A percentile compares a stretch with the other conserved stretches of the same genome.
phyloP scores from a whole-genome alignment of 2,329 filamentous ascomycete genomes.

The Colletotrichum cordylinicola region DNA sequence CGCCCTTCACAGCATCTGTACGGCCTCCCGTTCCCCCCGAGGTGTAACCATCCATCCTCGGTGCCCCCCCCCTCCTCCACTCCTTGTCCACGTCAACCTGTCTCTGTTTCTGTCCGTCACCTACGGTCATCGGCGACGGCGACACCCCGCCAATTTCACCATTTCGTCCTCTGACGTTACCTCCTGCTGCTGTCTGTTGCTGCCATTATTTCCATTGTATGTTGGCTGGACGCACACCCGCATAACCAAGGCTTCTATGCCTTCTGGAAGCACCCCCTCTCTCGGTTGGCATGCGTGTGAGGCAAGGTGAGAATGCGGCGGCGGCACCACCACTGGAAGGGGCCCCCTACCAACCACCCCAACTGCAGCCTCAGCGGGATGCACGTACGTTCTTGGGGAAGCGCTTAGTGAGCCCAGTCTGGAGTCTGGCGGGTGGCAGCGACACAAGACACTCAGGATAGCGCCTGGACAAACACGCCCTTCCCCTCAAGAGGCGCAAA shows the following conservation, averaged over 20 bases:
- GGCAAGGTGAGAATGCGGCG: neutral
- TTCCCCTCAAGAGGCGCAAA: constrained; percentile 12
- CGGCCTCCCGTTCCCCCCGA: neutral
- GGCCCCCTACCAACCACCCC: constrained; percentile 8
- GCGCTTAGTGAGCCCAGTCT: constrained; percentile 20
- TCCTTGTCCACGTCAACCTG: constrained; percentile 14
- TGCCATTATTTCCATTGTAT: neutral
- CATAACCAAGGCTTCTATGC: constrained; percentile 9
- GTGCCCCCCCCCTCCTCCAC: neutral
- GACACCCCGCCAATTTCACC: neutral
- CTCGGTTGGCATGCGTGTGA: neutral
- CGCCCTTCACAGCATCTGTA: neutral
- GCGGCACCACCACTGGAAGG: neutral
- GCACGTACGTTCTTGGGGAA: constrained; percentile 4
- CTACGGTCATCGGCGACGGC: constrained; percentile 4
- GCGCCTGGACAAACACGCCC: constrained; percentile 14
- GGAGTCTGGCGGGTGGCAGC: neutral
- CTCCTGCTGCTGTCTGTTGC: neutral
- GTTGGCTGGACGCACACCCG: neutral
- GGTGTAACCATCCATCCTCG: constrained; percentile 13
- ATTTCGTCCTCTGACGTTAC: constrained; percentile 1
- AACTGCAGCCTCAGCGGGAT: constrained; percentile 7
- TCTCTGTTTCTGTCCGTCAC: constrained; percentile 5
- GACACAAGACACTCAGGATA: constrained; percentile 2
- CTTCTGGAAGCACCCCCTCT: constrained; percentile 16